Evolutionary conservation across 2,329 filamentous ascomycete genomes (phyloP), one percentile per base, ranked within the genome.

Genomic region (Dactylellina drechsleri): DNA sequence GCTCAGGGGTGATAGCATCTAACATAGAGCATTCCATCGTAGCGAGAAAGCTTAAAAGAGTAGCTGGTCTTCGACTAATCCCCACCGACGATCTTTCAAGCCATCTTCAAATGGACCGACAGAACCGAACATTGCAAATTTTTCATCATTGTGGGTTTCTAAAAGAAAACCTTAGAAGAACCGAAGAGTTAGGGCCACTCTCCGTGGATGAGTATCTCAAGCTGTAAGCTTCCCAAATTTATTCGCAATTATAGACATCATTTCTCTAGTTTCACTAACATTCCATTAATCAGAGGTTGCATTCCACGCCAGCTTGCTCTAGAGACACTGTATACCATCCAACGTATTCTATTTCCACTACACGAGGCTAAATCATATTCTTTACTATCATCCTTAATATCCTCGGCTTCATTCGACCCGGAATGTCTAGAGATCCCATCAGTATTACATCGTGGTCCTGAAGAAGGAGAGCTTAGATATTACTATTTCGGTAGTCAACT

Each of bases 91-190:
- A 81, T 54, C 65, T 81, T 15, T 77, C 77, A 43, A 77, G 77
- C 36, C 80, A 81, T 57, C 64, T 81, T 4, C 78, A 73, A 47
- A 59, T 80, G 0, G 78, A 81, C 36, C 57, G 75, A 43, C 78
- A 77, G 50, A 54, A 56, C 8, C 77, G 76, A 3, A 61, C 77
- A 1, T 71, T 80, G 4, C 67, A 79, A 8, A 67, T 81, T 50
- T 81, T 78, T 49, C 79, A 81, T 65, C 78, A 81, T 56, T 78
- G 79, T 13, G 78, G 79, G 13, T 79, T 81, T 36, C 53, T 81
- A 4, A 80, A 80, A 47, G 79, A 81, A 57, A 76, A 80, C 47
- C 59, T 80, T 6, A 50, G 61, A 41, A 61, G 76, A 36, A 66
- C 72, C n/a, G 76, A 56, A 23, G 40, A 73, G 36, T 15, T 53